Evolutionary conservation across 2,329 filamentous ascomycete genomes (phyloP).

Genomic region (Cercospora zeina): DNA sequence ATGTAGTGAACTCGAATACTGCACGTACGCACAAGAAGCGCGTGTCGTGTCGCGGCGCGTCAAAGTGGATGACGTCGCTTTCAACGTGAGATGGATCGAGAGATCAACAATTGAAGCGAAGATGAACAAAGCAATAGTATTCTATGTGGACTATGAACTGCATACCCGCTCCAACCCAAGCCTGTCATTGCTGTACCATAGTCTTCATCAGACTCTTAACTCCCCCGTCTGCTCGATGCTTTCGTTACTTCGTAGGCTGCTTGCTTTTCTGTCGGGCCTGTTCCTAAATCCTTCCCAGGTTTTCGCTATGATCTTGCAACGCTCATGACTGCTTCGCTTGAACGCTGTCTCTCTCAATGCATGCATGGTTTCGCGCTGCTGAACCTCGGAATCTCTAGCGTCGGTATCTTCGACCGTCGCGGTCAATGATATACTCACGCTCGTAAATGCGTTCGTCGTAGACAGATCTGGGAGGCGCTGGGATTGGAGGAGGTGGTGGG

Average conservation of each 20-base stretch:
- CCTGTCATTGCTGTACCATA: background rate
- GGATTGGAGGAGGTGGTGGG: conserved; percentile 44
- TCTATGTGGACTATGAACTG: conserved; percentile 1
- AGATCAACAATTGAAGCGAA: background rate
- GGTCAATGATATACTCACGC: conserved; percentile 66
- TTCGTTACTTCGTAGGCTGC: conserved; percentile 20
- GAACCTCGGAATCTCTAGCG: conserved; percentile 12
- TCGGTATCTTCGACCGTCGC: conserved; percentile 33
- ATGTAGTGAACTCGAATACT: background rate
- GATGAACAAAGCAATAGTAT: conserved; percentile 1
- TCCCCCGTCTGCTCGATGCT: conserved; percentile 5
- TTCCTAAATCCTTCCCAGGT: conserved; percentile 16
- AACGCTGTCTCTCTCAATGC: conserved; percentile 17
- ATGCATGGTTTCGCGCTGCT: conserved; percentile 1
- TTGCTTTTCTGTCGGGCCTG: conserved; percentile 12
- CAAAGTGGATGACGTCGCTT: conserved; percentile 7
- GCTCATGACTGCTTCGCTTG: conserved; percentile 10
- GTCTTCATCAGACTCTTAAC: conserved; percentile 4
- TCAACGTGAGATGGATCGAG: background rate
- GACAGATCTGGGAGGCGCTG: conserved; percentile 45
- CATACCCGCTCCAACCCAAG: background rate
- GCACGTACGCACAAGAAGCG: background rate
- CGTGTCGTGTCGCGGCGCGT: conserved; percentile 5
- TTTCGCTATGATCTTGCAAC: conserved; percentile 10
- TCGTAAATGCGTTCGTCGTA: conserved; percentile 68